These are phyloP conservation scores for Globisporangium nunn DNA, from an alignment of 352 stramenopile species.

Conservation along the genomic window DNA sequence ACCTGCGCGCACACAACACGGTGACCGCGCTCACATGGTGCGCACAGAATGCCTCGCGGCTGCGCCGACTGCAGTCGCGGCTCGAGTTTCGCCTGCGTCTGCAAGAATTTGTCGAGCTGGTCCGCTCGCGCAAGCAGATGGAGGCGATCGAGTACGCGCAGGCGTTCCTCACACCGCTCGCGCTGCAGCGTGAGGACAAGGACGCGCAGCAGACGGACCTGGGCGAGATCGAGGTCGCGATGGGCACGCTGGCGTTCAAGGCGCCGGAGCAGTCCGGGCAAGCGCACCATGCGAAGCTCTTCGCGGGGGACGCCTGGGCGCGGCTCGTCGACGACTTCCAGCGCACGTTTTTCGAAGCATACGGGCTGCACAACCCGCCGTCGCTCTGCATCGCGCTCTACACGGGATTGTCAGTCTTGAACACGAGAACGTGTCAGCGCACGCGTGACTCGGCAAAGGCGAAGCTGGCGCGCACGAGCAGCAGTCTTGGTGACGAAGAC, in stretches of 20 bases:
- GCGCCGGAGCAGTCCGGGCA: conserved; percentile 52
- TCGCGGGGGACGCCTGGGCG: conserved; percentile 53
- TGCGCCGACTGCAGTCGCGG: conserved; percentile 59
- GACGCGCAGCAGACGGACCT: conserved; percentile 44
- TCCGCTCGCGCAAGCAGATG: conserved; percentile 61
- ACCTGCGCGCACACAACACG: conserved; percentile 43
- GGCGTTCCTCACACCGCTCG: conserved; percentile 48
- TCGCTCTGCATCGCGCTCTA: conserved; percentile 62
- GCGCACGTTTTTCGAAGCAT: conserved; percentile 58
- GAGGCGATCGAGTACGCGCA: conserved; percentile 70
- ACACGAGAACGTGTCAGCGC: conserved; percentile 64
- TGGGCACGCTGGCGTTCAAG: conserved; percentile 71
- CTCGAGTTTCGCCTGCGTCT: conserved; percentile 71
- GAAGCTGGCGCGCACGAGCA: conserved; percentile 21
- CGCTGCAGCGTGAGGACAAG: conserved; percentile 56
- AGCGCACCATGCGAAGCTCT: conserved; percentile 52
- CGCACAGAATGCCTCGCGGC: conserved; percentile 54
- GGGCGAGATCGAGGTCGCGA: conserved; percentile 55
- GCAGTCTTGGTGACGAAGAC: conserved; percentile 15
- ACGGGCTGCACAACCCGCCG: conserved; percentile 57
- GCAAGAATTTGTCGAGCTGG: conserved; percentile 76
- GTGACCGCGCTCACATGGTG: conserved; percentile 59
- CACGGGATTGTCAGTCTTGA: conserved; percentile 62
- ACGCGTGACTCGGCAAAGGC: conserved; percentile 32
- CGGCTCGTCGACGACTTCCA: conserved; percentile 50